Conservation (phyloP, 108 stramenopile genomes). For the Epipyxis sp. region DNA sequence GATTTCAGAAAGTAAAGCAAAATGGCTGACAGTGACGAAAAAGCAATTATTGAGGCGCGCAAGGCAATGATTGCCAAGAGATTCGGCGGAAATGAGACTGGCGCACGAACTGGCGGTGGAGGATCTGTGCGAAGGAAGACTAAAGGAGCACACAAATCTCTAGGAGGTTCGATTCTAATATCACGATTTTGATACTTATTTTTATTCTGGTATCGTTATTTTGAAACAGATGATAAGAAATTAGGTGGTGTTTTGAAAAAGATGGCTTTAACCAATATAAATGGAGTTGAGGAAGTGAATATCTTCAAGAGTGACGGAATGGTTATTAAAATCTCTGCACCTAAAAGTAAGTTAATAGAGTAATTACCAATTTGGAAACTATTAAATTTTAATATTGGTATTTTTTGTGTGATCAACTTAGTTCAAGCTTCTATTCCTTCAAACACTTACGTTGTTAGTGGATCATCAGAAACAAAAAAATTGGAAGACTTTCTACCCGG, state of each 20-base stretch:
- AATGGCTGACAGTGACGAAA: too few relatives aligned
- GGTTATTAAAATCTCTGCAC: slow-evolving; percentile 90
- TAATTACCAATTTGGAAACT: background rate
- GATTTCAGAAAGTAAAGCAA: too few relatives aligned
- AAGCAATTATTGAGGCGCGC: too few relatives aligned
- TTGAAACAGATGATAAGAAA: slow-evolving; percentile 81
- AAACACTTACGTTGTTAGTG: slow-evolving; percentile 95
- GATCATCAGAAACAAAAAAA: slow-evolving; percentile 77
- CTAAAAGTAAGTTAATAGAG: slow-evolving; percentile 46
- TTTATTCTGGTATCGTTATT: slow-evolving; percentile 1
- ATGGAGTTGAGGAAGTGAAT: slow-evolving; percentile 96
- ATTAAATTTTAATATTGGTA: too few relatives aligned
- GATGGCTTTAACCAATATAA: slow-evolving; percentile 92
- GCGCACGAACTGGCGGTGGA: slow-evolving; percentile 30
- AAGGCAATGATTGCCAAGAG: slow-evolving; percentile 32
- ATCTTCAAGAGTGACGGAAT: slow-evolving; percentile 96
- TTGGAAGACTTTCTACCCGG: slow-evolving; percentile 88
- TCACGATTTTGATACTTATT: background rate
- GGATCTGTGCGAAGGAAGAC: slow-evolving; percentile 26
- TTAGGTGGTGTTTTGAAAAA: slow-evolving; percentile 84
- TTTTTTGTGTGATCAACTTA: slow-evolving; percentile 45
- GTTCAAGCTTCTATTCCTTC: slow-evolving; percentile 91
- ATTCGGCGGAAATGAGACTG: slow-evolving; percentile 21
- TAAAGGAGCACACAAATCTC: slow-evolving; percentile 21
- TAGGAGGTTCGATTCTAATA: background rate